These are phyloP conservation scores for Fusarium aywerte DNA, from an alignment of 2,329 filamentous ascomycete species.

Conservation along the genomic window DNA sequence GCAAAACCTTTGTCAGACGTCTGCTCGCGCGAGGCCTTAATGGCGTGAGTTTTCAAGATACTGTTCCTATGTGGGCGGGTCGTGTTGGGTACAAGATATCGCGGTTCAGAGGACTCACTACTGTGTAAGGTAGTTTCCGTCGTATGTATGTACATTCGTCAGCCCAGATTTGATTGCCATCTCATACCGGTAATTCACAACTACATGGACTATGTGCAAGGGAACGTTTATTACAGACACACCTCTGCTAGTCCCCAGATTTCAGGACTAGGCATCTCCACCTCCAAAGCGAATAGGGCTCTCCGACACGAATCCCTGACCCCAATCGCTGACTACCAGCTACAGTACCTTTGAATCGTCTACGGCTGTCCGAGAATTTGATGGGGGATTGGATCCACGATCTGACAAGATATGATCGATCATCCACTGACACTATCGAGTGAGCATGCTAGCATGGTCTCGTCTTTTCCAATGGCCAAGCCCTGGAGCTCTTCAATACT, in stretches of 20 bases:
- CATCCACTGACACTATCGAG: background rate
- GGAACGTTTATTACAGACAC: conserved; percentile 24
- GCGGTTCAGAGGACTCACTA: background rate
- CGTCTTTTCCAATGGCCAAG: background rate
- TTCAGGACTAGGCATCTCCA: conserved; percentile 43
- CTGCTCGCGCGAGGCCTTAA: background rate
- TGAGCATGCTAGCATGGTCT: background rate
- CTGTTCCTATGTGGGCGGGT: background rate
- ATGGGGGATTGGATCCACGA: conserved; percentile 2
- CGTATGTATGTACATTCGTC: conserved; percentile 3
- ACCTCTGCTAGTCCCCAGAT: conserved; percentile 42
- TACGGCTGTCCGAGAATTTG: background rate
- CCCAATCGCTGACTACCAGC: background rate
- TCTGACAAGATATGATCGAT: conserved; percentile 8
- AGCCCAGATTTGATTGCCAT: conserved; percentile 16
- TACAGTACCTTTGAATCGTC: background rate
- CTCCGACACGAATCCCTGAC: background rate
- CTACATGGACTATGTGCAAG: background rate
- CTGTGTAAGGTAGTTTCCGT: background rate
- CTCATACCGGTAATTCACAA: conserved; percentile 13
- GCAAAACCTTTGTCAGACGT: conserved; percentile 7
- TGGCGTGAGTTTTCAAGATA: background rate
- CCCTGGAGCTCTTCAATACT: background rate
- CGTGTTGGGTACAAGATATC: background rate
- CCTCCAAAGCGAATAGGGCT: conserved; percentile 22